Base-by-base conservation (phyloP, 495 filamentous ascomycete species). In the Talaromyces borbonicus region DNA sequence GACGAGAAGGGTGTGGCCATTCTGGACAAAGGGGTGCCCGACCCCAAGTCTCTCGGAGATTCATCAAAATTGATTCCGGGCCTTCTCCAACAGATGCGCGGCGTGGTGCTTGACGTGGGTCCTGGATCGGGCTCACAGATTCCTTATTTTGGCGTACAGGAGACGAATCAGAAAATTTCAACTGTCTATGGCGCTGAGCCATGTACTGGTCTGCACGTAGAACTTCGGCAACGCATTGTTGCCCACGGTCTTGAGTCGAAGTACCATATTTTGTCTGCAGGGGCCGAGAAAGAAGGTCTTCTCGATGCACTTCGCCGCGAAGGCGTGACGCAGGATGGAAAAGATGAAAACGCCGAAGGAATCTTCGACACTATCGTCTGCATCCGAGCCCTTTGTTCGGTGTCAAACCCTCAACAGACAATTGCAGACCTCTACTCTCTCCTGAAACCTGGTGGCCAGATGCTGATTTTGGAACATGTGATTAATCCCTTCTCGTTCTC, bases 381-480 rank as follows among this genome's bases (percentile, higher is more conserved):
- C 11, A 65, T 86, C 35, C 74, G 83, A 8, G 85, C 85, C 38
- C 66, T 90, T 4, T 90, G 84, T 61, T 80, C 76, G 41, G 80
- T 88, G 43, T 82, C 82, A 1, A 63, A 78, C 9, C 75, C 81
- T 25, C 67, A 77, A 51, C 52, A 53, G 8, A 78, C 81, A 35
- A 72, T 74, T 12, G 55, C 51, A 11, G 73, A 76, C 41, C 53
- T 88, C 44, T 88, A 85, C 61, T 45, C 52, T 3, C 64, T 80
- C 48, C 58, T 90, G 16, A 78, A 74, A 54, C 78, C 80, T 0
- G 84, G 84, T 8, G 85, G 84, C 0, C 56, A 68, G 32, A 71
- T 84, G 74, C 74, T 85, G 33, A 68, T 85, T 9, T 81, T 76
- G 33, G 85, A 90, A 67, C 85, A 90, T 64, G 80, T 88, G 26